These are phyloP conservation scores for Plasmodium chabaudi DNA, from an alignment of 169 alveolate genomes.

Conservation along the genomic window DNA sequence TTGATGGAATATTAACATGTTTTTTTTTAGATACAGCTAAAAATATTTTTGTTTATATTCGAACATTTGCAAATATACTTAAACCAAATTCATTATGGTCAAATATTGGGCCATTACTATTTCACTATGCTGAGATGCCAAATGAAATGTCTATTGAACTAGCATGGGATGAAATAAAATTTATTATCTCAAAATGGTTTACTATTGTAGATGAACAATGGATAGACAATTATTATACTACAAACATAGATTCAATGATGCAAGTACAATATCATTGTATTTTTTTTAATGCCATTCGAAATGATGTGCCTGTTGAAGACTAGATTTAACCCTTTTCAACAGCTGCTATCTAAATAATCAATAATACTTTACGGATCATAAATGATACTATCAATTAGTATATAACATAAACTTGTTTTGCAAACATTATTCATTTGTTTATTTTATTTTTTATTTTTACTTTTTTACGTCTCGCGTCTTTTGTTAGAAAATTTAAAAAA, in stretches of 20 bases:
- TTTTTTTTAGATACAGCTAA: conserved; percentile 98
- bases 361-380: no score
- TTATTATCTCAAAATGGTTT: conserved; percentile 88
- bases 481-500: no score
- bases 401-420: no score
- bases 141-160: conserved; percentile 93
- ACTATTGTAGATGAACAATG: conserved; percentile 86
- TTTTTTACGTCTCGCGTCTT: neutral
- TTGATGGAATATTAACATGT: conserved; percentile 97
- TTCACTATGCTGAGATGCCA: conserved; percentile 96
- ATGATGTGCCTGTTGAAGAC: conserved; percentile 74
- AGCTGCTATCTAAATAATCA: no score
- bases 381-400: no score
- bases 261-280: conserved; percentile 92
- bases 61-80: conserved; percentile 92
- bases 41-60: conserved; percentile 95
- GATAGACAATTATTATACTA: conserved; percentile 91
- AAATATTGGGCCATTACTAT: conserved; percentile 97
- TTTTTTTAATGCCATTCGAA: conserved; percentile 91
- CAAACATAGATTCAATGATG: conserved; percentile 91
- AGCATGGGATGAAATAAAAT: conserved; percentile 94
- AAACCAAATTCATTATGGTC: conserved; percentile 96
- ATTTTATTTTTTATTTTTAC: neutral
- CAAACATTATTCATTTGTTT: neutral
- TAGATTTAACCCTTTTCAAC: neutral